These are phyloP conservation scores for Cladobotryum mycophilum DNA, from an alignment of 2,329 filamentous ascomycete genomes.

Conservation along the genomic window DNA sequence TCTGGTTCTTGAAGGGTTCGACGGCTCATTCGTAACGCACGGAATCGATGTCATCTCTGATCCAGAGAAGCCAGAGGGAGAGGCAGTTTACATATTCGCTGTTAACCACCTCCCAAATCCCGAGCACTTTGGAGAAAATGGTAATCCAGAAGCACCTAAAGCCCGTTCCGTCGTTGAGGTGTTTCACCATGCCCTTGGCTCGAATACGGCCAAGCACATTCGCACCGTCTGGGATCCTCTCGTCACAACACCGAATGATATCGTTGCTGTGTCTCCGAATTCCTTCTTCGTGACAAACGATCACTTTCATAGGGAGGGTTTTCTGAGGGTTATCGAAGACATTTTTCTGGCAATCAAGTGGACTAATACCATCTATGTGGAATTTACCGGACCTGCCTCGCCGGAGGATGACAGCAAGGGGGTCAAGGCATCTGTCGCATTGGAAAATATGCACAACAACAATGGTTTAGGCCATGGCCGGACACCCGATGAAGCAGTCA, in stretches of 20 bases:
- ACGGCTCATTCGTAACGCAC: slow-evolving; percentile 50
- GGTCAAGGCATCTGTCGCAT: slow-evolving; percentile 37
- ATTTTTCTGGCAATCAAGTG: slow-evolving; percentile 35
- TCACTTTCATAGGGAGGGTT: slow-evolving; percentile 45
- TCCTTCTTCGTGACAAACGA: slow-evolving; percentile 57
- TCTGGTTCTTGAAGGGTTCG: slow-evolving; percentile 28
- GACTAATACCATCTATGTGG: slow-evolving; percentile 43
- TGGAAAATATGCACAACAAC: slow-evolving; percentile 42
- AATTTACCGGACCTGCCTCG: slow-evolving; percentile 23
- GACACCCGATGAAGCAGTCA: slow-evolving; percentile 33
- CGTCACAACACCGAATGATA: slow-evolving; percentile 53
- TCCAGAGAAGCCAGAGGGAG: slow-evolving; percentile 24
- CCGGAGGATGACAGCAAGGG: slow-evolving; percentile 23
- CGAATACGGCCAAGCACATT: slow-evolving; percentile 36
- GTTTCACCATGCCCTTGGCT: slow-evolving; percentile 46
- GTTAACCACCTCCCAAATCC: slow-evolving; percentile 53
- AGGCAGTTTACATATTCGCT: slow-evolving; percentile 52
- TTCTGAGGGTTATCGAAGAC: slow-evolving; percentile 42
- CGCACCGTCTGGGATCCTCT: slow-evolving; percentile 48
- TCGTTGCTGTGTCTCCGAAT: slow-evolving; percentile 39
- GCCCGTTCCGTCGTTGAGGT: slow-evolving; percentile 51
- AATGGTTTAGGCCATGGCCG: slow-evolving; percentile 51
- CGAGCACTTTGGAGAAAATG: slow-evolving; percentile 23
- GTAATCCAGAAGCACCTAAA: slow-evolving; percentile 25
- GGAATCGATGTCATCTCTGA: slow-evolving; percentile 55